Conservation (phyloP, 129 eudicot species). For the Centrapalus pauciflorus region DNA sequence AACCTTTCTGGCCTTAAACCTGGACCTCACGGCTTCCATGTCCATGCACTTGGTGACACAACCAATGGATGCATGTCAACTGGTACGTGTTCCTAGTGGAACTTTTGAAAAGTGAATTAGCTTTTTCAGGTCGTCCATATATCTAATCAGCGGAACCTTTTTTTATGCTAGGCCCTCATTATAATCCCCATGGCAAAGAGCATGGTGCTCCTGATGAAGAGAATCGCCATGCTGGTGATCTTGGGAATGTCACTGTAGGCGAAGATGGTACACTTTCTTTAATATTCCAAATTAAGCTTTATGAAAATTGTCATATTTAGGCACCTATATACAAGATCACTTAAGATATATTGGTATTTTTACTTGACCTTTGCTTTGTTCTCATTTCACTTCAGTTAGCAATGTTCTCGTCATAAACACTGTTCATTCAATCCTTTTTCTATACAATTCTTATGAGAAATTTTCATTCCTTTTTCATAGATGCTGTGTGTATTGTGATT, state of each 20-base stretch:
- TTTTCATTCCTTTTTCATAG: not conserved
- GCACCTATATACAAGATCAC: not conserved
- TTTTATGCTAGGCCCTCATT: constrained; percentile 74
- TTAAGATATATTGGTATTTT: not conserved
- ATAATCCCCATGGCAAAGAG: constrained; percentile 80
- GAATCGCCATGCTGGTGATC: constrained; percentile 98
- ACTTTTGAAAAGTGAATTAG: not conserved
- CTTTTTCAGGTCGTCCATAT: not conserved
- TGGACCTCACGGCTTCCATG: constrained; percentile 93
- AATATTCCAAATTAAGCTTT: not conserved
- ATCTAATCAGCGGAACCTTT: not conserved
- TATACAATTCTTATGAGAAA: not conserved
- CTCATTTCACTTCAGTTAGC: not conserved
- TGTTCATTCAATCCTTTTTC: not conserved
- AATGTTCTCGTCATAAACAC: not conserved
- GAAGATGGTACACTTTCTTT: constrained; percentile 68
- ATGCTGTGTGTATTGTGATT: not conserved
- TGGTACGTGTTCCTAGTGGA: constrained; percentile 34
- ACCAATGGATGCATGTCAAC: constrained; percentile 99
- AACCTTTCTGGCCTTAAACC: constrained; percentile 73
- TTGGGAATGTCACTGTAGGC: constrained; percentile 85
- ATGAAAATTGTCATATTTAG: not conserved
- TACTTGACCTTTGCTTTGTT: not conserved
- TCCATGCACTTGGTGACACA: constrained; percentile 98
- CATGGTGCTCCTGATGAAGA: constrained; percentile 98